Conservation (phyloP, 2,329 filamentous ascomycete species). For the Metarhizium anisopliae region DNA sequence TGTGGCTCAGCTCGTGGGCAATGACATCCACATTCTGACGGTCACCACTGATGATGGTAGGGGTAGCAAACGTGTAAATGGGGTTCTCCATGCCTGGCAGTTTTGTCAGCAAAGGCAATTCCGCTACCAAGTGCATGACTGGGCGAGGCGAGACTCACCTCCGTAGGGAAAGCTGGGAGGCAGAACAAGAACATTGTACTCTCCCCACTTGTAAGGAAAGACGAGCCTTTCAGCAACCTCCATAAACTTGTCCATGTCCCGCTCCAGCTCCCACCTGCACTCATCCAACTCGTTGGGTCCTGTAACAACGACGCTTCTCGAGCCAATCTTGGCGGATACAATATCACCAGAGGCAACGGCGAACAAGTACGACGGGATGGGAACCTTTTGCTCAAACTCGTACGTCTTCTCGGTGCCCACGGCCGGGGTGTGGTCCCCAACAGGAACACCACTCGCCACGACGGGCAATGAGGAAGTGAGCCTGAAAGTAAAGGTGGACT, state of each 20-base stretch:
- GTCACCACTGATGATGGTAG: slow-evolving; percentile 85
- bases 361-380: slow-evolving; percentile 91
- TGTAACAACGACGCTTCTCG: slow-evolving; percentile 74
- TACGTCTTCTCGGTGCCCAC: slow-evolving; percentile 55
- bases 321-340: slow-evolving; percentile 75
- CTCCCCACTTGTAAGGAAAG: slow-evolving; percentile 86
- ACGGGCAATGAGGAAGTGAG: slow-evolving; percentile 81
- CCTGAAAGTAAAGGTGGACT: slow-evolving; percentile 87
- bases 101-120: slow-evolving; percentile 1
- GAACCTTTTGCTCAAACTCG: slow-evolving; percentile 80
- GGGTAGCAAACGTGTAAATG: slow-evolving; percentile 90
- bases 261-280: slow-evolving; percentile 86
- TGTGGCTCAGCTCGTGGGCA: slow-evolving; percentile 69
- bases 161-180: slow-evolving; percentile 88
- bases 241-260: slow-evolving; percentile 87
- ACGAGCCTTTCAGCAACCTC: slow-evolving; percentile 72
- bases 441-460: slow-evolving; percentile 75
- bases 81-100: slow-evolving; percentile 74
- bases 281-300: slow-evolving; percentile 78
- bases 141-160: slow-evolving; percentile 34
- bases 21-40: slow-evolving; percentile 93
- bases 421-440: slow-evolving; percentile 33
- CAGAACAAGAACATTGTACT: slow-evolving; percentile 88
- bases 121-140: neutral
- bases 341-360: slow-evolving; percentile 86